Percentiles rank a stretch among this genome's conserved stretches.
Conservation (phyloP, 805 yeast genomes). For the Naumovozyma dairenensis region DNA sequence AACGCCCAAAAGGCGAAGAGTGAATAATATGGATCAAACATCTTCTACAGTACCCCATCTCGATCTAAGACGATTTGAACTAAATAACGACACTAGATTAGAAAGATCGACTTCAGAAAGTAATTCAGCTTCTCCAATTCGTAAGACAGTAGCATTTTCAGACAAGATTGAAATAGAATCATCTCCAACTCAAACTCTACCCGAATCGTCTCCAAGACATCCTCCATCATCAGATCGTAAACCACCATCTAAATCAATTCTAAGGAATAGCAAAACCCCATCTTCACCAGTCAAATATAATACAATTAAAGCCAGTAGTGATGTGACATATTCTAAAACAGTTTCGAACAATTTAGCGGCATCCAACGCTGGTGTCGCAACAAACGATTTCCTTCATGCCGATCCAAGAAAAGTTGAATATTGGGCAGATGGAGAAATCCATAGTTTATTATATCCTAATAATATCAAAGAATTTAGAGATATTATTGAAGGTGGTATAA, state of each 20-base stretch:
- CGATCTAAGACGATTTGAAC: too few species aligned
- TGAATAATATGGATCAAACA: too few species aligned
- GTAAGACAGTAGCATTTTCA: constrained; percentile 25
- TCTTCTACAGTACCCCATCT: too few species aligned
- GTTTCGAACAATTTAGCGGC: not conserved
- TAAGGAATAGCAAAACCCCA: too few species aligned
- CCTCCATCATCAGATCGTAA: constrained; percentile 10
- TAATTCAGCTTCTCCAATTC: constrained; percentile 17
- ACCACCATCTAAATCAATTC: constrained; percentile 20
- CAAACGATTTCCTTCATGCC: not conserved
- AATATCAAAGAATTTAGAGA: constrained; percentile 16
- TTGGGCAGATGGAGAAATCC: constrained; percentile 27
- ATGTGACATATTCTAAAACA: not conserved
- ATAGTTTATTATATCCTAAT: constrained; percentile 12
- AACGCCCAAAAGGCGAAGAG: constrained; percentile 17
- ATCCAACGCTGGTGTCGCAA: not conserved
- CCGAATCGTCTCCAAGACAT: constrained; percentile 14
- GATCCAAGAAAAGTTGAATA: constrained; percentile 12
- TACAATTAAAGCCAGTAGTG: too few species aligned
- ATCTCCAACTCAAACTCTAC: constrained; percentile 5
- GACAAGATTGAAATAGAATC: constrained; percentile 24
- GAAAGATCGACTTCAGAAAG: not conserved
- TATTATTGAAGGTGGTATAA: constrained; percentile 21
- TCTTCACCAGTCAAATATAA: too few species aligned
- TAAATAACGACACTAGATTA: not conserved